These are phyloP conservation scores for Claviceps sp. DNA, from an alignment of 2,329 filamentous ascomycete species.

Conservation along the genomic window DNA sequence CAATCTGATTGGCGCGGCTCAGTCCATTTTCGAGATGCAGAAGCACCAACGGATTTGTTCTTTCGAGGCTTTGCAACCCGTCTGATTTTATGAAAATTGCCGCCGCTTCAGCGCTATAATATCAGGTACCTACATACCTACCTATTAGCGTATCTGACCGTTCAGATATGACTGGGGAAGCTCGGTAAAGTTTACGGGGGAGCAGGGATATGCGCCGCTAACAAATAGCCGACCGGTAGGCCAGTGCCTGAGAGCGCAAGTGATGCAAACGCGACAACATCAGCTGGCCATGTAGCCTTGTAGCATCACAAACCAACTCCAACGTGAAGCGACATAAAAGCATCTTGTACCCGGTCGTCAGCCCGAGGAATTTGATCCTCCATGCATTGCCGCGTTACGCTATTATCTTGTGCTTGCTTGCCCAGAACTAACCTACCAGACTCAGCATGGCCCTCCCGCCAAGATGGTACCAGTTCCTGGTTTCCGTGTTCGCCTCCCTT, in stretches of 20 bases:
- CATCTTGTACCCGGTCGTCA: neutral
- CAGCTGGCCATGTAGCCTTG: neutral
- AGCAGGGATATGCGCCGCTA: no score
- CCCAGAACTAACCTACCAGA: neutral
- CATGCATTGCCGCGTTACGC: no score
- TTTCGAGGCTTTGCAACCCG: neutral
- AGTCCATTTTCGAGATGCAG: neutral
- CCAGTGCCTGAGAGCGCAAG: neutral
- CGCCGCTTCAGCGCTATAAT: no score
- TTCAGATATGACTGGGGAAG: no score
- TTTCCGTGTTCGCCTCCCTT: neutral
- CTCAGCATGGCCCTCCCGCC: neutral
- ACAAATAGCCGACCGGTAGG: neutral
- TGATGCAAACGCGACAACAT: neutral
- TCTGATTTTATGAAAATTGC: no score
- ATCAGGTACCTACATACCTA: no score
- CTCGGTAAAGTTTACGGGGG: no score
- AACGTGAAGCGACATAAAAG: neutral
- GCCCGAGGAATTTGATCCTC: no score
- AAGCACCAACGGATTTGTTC: neutral
- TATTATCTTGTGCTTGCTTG: neutral
- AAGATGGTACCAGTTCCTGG: neutral
- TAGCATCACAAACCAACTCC: neutral
- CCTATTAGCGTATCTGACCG: no score
- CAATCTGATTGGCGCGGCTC: neutral